Conservation (phyloP, 2,329 filamentous ascomycete species). For the Thielaviopsis euricoi region DNA sequence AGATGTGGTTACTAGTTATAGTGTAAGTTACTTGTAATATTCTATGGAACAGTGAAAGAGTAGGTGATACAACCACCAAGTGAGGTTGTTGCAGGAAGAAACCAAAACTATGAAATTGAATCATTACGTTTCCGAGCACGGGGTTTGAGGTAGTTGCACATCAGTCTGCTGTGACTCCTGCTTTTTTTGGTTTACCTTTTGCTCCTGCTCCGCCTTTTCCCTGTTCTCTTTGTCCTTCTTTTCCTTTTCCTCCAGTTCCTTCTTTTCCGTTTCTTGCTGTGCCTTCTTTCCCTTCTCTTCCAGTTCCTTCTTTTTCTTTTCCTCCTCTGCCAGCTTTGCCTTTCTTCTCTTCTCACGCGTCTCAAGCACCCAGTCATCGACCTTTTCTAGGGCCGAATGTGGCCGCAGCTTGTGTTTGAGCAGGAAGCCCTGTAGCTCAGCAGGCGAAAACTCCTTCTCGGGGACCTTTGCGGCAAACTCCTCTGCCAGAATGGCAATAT, state of each 20-base stretch:
- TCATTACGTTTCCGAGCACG: too few relatives aligned
- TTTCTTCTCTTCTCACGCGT: conserved; percentile 25
- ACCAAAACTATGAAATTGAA: too few relatives aligned
- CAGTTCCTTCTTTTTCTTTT: conserved; percentile 17
- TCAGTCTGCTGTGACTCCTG: too few relatives aligned
- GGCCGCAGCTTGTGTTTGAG: conserved; percentile 39
- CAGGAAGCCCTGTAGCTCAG: conserved; percentile 43
- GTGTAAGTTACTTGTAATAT: too few relatives aligned
- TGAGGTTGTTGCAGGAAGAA: too few relatives aligned
- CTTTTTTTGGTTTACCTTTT: too few relatives aligned
- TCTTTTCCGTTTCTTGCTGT: conserved; percentile 20
- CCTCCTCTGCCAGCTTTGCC: conserved; percentile 19
- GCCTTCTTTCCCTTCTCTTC: conserved; percentile 19
- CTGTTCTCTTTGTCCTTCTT: conserved; percentile 16
- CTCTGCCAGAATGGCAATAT: conserved; percentile 28
- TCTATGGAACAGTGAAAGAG: too few relatives aligned
- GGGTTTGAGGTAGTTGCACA: too few relatives aligned
- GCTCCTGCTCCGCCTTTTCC: conserved; percentile 8
- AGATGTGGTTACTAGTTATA: too few relatives aligned
- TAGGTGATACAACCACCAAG: too few relatives aligned
- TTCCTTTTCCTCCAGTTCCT: conserved; percentile 18
- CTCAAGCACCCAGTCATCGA: conserved; percentile 32
- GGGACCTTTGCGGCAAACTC: conserved; percentile 36
- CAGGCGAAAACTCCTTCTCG: conserved; percentile 38
- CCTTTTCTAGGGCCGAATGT: conserved; percentile 28